phyloP scores from a whole-genome alignment of 345 rosid genomes.

The Arabidopsis suecica region DNA sequence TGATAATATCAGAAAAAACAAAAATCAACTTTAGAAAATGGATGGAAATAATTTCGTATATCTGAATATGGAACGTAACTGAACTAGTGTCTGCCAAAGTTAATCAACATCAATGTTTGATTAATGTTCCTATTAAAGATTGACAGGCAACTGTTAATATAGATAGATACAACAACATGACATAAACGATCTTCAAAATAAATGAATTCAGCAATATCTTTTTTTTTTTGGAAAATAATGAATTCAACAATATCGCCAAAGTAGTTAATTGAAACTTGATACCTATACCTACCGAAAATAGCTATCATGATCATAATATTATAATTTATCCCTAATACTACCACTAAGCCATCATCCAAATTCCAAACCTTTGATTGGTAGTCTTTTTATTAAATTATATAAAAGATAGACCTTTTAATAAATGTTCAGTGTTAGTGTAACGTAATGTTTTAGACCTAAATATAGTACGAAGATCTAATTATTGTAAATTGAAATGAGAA shows the following conservation, averaged over 20 bases:
- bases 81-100: slow-evolving; percentile 25
- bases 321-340: background rate
- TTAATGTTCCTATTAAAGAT: background rate
- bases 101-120: slow-evolving; percentile 26
- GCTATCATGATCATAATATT: slow-evolving; percentile 19
- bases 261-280: slow-evolving; percentile 33
- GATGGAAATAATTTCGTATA: slow-evolving; percentile 5
- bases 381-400: background rate
- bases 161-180: slow-evolving; percentile 12
- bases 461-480: too few relatives aligned
- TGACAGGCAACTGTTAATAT: slow-evolving; percentile 5
- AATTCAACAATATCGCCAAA: slow-evolving; percentile 14
- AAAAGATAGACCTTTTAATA: background rate
- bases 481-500: background rate
- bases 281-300: slow-evolving; percentile 17
- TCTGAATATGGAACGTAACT: slow-evolving; percentile 16
- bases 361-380: background rate
- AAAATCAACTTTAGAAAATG: background rate
- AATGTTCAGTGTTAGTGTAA: background rate
- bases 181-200: slow-evolving; percentile 12
- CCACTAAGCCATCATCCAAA: too few relatives aligned
- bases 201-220: background rate
- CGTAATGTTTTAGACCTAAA: background rate
- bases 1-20: too few relatives aligned
- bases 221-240: too few relatives aligned